Base-by-base conservation (phyloP, 2,329 filamentous ascomycete genomes). In the Botrytis sinoallii region DNA sequence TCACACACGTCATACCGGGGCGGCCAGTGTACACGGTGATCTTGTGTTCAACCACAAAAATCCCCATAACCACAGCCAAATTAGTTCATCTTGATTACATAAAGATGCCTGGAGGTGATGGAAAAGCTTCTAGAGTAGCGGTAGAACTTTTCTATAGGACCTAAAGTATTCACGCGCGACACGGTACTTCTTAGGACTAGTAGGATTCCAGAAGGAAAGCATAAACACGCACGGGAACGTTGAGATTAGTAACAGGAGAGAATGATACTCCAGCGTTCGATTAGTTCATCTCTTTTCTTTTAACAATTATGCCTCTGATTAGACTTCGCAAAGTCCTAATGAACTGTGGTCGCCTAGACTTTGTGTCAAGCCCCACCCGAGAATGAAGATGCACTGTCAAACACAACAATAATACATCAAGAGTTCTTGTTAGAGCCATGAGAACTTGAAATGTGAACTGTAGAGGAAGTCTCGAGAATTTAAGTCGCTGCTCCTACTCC, bases 1-100 rank as follows among this genome's bases (percentile, higher is more conserved):
- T 25, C 46, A 22, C 38, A 67, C 25, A 32, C 70, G 70, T 72
- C 70, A 72, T 67, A 66, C 60, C 55, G 60, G 70, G 61, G 42
- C 70, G 46, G 42, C 70, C 70, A 55, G 32, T 38, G 64, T 67
- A 67, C 42, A 38, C 3, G 25, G 40, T 64, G 61, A 35, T 40
- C 9, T 67, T 38, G 48, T 38, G 38, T 1, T 9, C 38, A 67
- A n/a, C 14, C 44, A 32, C 46, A 40, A 55, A 5, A 55, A 55
- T 55, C 35, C 65, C 65, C 65, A 68, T 68, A 68, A 55, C 32
- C 69, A 46, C 57, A 40, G n/a, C 69, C 25, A 64, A 71, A 63
- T 65, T 65, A 64, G 25, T 48, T 52, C 69, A 71, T 46, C 46
- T 40, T 71, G 44, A 48, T 52, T 20, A 52, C 22, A 40, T 40